Evolutionary conservation across 1,284 basidiomycete species (phyloP).

Genomic region (Moesziomyces globuligerus): DNA sequence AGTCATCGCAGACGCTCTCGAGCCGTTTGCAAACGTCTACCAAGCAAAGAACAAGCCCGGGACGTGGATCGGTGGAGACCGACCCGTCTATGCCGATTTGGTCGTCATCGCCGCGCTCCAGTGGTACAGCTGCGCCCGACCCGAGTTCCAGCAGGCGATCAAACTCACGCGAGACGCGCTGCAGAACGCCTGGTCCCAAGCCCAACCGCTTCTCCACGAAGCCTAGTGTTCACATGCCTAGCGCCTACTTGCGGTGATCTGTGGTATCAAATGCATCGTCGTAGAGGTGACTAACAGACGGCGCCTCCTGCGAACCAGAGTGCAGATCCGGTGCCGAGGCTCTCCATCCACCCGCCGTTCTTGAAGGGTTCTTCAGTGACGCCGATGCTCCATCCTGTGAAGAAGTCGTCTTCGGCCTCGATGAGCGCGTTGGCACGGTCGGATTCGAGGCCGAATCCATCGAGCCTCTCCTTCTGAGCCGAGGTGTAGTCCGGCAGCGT

Average conservation of each 20-base stretch:
- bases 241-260: no score
- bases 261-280: no score
- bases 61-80: constrained; percentile 22
- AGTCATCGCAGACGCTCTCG: constrained; percentile 11
- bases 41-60: constrained; percentile 7
- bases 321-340: constrained; percentile 7
- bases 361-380: constrained; percentile 39
- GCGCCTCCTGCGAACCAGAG: constrained; percentile 9
- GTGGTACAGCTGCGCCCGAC: constrained; percentile 34
- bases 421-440: constrained; percentile 17
- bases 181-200: constrained; percentile 17
- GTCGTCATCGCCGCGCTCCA: constrained; percentile 25
- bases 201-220: constrained; percentile 13
- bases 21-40: constrained; percentile 27
- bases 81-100: constrained; percentile 25
- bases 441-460: constrained; percentile 33
- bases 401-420: constrained; percentile 41
- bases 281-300: no score
- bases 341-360: constrained; percentile 27
- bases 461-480: constrained; percentile 17
- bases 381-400: constrained; percentile 46
- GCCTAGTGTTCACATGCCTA: no score
- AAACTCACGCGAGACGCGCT: constrained; percentile 11
- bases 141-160: constrained; percentile 13
- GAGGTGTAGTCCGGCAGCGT: constrained; percentile 22